Evolutionary conservation across 768 basidiomycete species (phyloP).

Genomic region (Lentinula edodes): DNA sequence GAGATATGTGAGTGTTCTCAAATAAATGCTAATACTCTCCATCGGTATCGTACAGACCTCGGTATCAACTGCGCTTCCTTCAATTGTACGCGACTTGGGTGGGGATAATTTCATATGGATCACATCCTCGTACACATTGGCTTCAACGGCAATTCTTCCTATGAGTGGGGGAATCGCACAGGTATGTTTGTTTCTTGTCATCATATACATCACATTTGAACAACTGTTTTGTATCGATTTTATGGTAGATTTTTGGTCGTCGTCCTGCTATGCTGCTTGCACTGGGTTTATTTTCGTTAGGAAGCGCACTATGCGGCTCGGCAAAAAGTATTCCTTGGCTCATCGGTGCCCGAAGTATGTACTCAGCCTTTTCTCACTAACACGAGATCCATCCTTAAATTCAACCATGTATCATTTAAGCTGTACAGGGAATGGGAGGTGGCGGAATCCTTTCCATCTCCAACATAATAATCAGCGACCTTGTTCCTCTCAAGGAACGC

Average conservation of each 20-base stretch:
- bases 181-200: slow-evolving; percentile 8
- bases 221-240: neutral
- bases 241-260: neutral
- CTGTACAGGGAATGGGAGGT: slow-evolving; percentile 6
- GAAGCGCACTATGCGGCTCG: slow-evolving; percentile 24
- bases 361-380: neutral
- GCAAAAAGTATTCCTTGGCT: slow-evolving; percentile 21
- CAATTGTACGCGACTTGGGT: slow-evolving; percentile 23
- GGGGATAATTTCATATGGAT: slow-evolving; percentile 22
- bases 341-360: slow-evolving; percentile 19
- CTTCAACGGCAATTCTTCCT: slow-evolving; percentile 25
- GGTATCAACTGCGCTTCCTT: slow-evolving; percentile 22
- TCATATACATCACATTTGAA: neutral
- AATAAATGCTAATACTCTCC: neutral
- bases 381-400: neutral
- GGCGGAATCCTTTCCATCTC: slow-evolving; percentile 17
- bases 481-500: slow-evolving; percentile 27
- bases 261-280: neutral
- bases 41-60: slow-evolving; percentile 12
- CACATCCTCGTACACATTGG: slow-evolving; percentile 19
- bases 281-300: slow-evolving; percentile 13
- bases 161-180: slow-evolving; percentile 25
- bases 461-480: slow-evolving; percentile 25
- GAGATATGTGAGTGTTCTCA: neutral
- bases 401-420: neutral